Conservation (phyloP, 495 filamentous ascomycete genomes). For the Xylaria cubensis region DNA sequence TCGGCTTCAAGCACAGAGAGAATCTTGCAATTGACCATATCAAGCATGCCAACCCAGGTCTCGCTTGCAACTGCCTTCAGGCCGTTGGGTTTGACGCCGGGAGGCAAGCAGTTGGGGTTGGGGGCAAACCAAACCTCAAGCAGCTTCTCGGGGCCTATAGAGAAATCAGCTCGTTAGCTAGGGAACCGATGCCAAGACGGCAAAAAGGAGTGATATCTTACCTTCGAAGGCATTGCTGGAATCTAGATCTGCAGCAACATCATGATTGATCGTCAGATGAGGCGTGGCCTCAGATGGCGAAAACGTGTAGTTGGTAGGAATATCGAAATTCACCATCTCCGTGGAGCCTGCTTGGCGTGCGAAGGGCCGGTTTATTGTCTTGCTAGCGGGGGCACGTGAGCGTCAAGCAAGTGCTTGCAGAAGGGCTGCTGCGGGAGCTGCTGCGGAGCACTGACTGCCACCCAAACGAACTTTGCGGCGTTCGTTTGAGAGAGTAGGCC, state of each 20-base stretch:
- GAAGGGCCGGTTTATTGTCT: constrained; percentile 7
- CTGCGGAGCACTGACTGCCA: constrained; percentile 72
- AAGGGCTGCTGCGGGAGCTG: constrained; percentile 45
- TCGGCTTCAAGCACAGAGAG: constrained; percentile 95
- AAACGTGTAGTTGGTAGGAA: constrained; percentile 78
- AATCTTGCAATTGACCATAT: constrained; percentile 97
- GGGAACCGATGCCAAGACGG: not conserved
- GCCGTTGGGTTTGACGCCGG: constrained; percentile 71
- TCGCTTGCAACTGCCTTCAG: constrained; percentile 85
- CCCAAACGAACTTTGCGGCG: constrained; percentile 91
- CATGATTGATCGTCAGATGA: constrained; percentile 94
- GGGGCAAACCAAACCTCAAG: constrained; percentile 98
- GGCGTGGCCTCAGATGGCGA: constrained; percentile 84
- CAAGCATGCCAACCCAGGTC: constrained; percentile 95
- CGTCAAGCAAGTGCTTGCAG: constrained; percentile 31
- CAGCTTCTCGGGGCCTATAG: constrained; percentile 89
- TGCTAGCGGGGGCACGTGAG: constrained; percentile 10
- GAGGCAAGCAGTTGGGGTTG: constrained; percentile 74
- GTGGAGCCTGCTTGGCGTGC: constrained; percentile 39
- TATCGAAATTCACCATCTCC: constrained; percentile 84
- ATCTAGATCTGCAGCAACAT: constrained; percentile 91
- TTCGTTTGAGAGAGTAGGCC: constrained; percentile 95
- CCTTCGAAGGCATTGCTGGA: constrained; percentile 97
- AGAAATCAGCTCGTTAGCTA: not conserved
- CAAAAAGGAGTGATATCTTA: constrained; percentile 40